Base-by-base conservation (phyloP, 208 protist genomes). In the Acanthamoeba triangularis region DNA sequence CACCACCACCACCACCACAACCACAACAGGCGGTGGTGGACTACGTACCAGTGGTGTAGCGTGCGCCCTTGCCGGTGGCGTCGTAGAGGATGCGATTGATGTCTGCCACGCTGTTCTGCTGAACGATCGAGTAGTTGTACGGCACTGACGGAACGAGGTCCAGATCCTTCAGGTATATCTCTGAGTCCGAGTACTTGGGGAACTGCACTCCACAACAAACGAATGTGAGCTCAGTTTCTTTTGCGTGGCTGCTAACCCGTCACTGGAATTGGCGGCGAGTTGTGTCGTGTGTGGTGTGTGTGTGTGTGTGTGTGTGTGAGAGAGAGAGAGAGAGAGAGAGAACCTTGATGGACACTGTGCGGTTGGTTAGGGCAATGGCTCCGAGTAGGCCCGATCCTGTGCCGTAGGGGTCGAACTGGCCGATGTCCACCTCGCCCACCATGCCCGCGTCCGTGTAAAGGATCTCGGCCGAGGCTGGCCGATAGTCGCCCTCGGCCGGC, bases 51-150 rank as follows among this genome's bases (percentile, higher is more conserved):
- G 16, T 74, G 16, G 85, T 67, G 63, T 74, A 74, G 59, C 49
- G 61, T 8, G 65, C 67, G 72, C 23, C 65, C 47, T 94, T 84
- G 30, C 52, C 69, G 30, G 16, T 72, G 0, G 90, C 65, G 30
- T 84, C 20, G 30, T 85, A 94, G 30, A 94, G n/a, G 25, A 94
- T 35, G 44, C 14, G 5, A 28, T 94, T 44, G 33, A 94, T 94
- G 2, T 78, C 69, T 10, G 23, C 14, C 30, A 33, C 41, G 67
- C 49, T 37, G 8, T 23, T 23, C 56, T 84, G 28, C 5, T 84
- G 25, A 4, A 76, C 37, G 37, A 92, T n/a, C 13, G 90, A 94
- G 49, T 72, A 94, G 90, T 94, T 94, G 44, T 69, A 84, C 18
- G 90, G 67, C 18, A 35, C 23, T 2, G 90, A 82, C 13, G 69